Base-by-base conservation (phyloP, 495 filamentous ascomycete species). In the Parathielavia appendiculata region DNA sequence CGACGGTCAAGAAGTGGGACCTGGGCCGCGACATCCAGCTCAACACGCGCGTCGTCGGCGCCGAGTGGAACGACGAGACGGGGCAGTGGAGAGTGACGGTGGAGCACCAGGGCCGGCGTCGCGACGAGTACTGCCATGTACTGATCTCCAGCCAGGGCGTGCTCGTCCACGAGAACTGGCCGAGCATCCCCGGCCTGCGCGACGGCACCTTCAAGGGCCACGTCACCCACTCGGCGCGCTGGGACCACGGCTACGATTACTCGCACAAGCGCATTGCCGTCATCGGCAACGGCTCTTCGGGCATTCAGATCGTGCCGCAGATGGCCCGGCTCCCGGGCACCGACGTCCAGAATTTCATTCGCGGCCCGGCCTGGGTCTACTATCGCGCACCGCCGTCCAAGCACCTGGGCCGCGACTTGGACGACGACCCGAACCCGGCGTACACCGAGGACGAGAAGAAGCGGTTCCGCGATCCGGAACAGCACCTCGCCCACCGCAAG, bases 301-400 rank as follows among this genome's bases (percentile, higher is more conserved):
- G 66, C 64, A 83, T 77, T 35, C 85, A 89, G 60, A 76, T 88
- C 20, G 77, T 85, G n/a, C n/a, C n/a, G n/a, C n/a, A n/a, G n/a
- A n/a, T n/a, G n/a, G n/a, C n/a, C n/a, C n/a, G n/a, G n/a, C n/a
- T n/a, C n/a, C n/a, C n/a, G n/a, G n/a, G n/a, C 7, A 76, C 82
- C 12, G 76, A 76, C 19, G 66, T 85, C 22, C 75, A 85, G 54
- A 79, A 80, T 13, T 60, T 73, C 9, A 80, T 82, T 14, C 63
- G 71, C 12, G 73, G 77, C 19, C 69, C 81, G 75, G 82, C n/a
- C n/a, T n/a, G n/a, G n/a, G n/a, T n/a, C n/a, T n/a, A n/a, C n/a
- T n/a, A n/a, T n/a, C n/a, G n/a, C n/a, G n/a, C n/a, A n/a, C n/a
- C n/a, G n/a, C n/a, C n/a, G n/a, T n/a, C n/a, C n/a, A n/a, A n/a